Base-by-base conservation (phyloP, 1,139 yeast genomes). In the Yamadazyma atmosphaerica region DNA sequence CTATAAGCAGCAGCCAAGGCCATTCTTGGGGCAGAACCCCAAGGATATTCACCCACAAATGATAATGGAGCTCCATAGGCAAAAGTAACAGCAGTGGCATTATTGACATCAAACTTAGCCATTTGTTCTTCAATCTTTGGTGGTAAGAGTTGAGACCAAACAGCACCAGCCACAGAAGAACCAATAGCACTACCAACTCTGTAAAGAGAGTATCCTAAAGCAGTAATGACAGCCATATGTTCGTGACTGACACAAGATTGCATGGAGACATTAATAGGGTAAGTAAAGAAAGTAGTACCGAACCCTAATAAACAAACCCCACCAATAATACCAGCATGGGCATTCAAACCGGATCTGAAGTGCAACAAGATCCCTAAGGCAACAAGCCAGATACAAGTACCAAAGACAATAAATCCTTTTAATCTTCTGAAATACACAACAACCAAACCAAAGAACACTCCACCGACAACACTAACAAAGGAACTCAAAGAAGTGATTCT, bases 121-220 rank as follows among this genome's bases (percentile, higher is more conserved):
- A 63, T 43, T 24, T 57, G 42, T 17, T 47, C 39, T 14, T 45
- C 40, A 32, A 55, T 47, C 24, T 49, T 45, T 11, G 37, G 23
- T 36, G 52, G 58, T 45, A 64, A 53, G 6, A 46, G 46, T 42
- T 62, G 65, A 16, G 68, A 53, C 73, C 73, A 67, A 19, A 67
- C 55, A 15, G 72, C 72, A 39, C 70, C 72, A 6, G 69, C 60
- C 29, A 66, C 57, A 16, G 70, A 54, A 16, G 60, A 46, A 12
- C 70, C 71, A 35, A 62, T 54, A 8, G 71, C 69, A 27, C 57
- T 52, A 31, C 72, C 73, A 37, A 67, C 53, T 47, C 68, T 54
- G 52, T 63, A 66, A 16, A 58, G 48, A 4, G 68, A 58, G 41
- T 60, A 61, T 36, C 62, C 56, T 33, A 63, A 53, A 3, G 69